Conservation (phyloP, 2,329 filamentous ascomycete genomes). For the Verticillium dahliae region DNA sequence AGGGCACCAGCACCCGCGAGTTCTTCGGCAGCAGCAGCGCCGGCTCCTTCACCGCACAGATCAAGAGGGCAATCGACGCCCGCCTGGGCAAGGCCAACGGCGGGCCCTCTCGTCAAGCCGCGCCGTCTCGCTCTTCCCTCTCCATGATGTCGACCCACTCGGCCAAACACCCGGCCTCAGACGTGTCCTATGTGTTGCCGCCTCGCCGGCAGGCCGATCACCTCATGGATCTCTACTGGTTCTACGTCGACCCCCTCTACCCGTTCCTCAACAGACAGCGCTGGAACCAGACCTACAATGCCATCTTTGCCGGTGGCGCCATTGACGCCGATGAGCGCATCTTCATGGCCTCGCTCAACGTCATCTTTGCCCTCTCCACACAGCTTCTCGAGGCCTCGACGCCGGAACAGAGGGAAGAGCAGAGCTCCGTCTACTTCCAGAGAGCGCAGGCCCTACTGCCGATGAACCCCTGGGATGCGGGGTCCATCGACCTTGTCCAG, state of each 20-base stretch:
- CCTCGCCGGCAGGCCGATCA: slow-evolving; percentile 35
- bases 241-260: slow-evolving; percentile 37
- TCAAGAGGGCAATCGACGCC: slow-evolving; percentile 33
- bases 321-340: slow-evolving; percentile 31
- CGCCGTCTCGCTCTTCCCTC: not conserved
- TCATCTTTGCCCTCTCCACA: slow-evolving; percentile 37
- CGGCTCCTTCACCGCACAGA: slow-evolving; percentile 38
- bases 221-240: slow-evolving; percentile 38
- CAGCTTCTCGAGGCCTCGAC: slow-evolving; percentile 34
- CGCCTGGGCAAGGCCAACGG: slow-evolving; percentile 12
- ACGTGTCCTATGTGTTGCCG: slow-evolving; percentile 31
- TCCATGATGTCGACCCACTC: not conserved
- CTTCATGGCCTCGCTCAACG: slow-evolving; percentile 36
- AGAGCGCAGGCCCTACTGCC: slow-evolving; percentile 34
- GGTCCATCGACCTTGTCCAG: slow-evolving; percentile 36
- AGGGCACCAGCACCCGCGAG: slow-evolving; percentile 30
- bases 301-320: slow-evolving; percentile 29
- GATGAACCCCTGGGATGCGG: slow-evolving; percentile 33
- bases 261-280: slow-evolving; percentile 32
- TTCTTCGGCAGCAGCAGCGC: slow-evolving; percentile 41
- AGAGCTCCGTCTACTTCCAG: slow-evolving; percentile 32
- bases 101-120: not conserved
- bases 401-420: slow-evolving; percentile 29
- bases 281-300: slow-evolving; percentile 30
- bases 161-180: not conserved